These are phyloP conservation scores for Silene uniflora DNA, from an alignment of 148 eudicot genomes.

Conservation along the genomic window DNA sequence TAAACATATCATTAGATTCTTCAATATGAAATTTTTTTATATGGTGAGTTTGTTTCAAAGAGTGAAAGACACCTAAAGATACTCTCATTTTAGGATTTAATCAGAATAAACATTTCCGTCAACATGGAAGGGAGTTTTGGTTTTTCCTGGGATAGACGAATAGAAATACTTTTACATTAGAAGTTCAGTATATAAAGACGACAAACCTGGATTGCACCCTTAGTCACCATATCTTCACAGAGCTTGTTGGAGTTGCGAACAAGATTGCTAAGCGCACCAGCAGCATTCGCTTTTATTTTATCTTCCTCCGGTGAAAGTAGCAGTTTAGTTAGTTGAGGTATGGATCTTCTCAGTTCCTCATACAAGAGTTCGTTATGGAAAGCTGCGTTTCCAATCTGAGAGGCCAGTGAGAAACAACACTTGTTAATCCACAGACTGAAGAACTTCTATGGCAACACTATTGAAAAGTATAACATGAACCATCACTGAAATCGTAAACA, in stretches of 20 bases:
- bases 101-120: background rate
- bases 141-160: background rate
- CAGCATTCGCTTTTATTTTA: constrained; percentile 96
- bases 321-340: constrained; percentile 73
- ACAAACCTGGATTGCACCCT: constrained; percentile 90
- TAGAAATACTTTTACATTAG: no score
- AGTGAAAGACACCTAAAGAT: background rate
- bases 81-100: background rate
- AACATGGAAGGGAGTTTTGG: background rate
- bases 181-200: constrained; percentile 7
- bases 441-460: background rate
- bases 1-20: background rate
- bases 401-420: background rate
- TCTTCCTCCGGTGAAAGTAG: constrained; percentile 80
- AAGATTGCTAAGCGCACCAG: constrained; percentile 95
- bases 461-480: background rate
- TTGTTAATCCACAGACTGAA: background rate
- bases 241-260: constrained; percentile 88
- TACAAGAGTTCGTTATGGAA: constrained; percentile 79
- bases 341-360: constrained; percentile 75
- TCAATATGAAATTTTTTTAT: no score
- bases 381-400: constrained; percentile 93
- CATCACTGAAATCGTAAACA: background rate
- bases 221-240: constrained; percentile 82
- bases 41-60: background rate